These are phyloP conservation scores for Xenoacremonium recifei DNA, from an alignment of 2,329 filamentous ascomycete genomes.

Conservation along the genomic window DNA sequence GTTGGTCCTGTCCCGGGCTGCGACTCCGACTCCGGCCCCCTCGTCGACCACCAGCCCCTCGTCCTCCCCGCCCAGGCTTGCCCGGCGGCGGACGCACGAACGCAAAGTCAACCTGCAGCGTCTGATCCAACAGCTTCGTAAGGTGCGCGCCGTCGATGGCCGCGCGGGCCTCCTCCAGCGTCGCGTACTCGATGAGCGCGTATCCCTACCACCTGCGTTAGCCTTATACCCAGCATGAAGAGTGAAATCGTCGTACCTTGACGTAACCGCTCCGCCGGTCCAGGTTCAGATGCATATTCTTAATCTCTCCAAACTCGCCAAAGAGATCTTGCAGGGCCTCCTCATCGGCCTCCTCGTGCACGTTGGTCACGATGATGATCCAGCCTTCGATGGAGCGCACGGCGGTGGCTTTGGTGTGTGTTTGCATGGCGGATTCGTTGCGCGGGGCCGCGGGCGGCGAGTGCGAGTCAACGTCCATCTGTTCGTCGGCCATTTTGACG, in stretches of 20 bases:
- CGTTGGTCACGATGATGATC: constrained; percentile 84
- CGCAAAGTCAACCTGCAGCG: constrained; percentile 77
- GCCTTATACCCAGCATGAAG: background rate
- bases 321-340: constrained; percentile 81
- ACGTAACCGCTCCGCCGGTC: constrained; percentile 83
- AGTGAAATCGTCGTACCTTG: constrained; percentile 55
- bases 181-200: constrained; percentile 80
- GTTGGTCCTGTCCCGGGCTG: constrained; percentile 43
- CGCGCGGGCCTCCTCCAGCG: constrained; percentile 74
- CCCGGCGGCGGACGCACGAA: constrained; percentile 77
- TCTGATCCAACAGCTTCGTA: constrained; percentile 78
- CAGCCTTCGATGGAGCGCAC: constrained; percentile 87
- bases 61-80: constrained; percentile 37
- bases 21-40: constrained; percentile 49
- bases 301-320: constrained; percentile 81
- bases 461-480: constrained; percentile 57
- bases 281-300: constrained; percentile 81
- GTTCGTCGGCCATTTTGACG: constrained; percentile 48
- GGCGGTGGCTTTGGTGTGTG: constrained; percentile 70
- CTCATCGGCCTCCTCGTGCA: constrained; percentile 84
- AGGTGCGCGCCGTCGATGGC: constrained; percentile 78
- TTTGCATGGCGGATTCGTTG: constrained; percentile 66
- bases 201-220: constrained; percentile 60
- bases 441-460: constrained; percentile 38
- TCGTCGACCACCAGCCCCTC: constrained; percentile 39